These are phyloP conservation scores for Amaranthus cruentus DNA, from an alignment of 148 eudicot species.

Conservation along the genomic window DNA sequence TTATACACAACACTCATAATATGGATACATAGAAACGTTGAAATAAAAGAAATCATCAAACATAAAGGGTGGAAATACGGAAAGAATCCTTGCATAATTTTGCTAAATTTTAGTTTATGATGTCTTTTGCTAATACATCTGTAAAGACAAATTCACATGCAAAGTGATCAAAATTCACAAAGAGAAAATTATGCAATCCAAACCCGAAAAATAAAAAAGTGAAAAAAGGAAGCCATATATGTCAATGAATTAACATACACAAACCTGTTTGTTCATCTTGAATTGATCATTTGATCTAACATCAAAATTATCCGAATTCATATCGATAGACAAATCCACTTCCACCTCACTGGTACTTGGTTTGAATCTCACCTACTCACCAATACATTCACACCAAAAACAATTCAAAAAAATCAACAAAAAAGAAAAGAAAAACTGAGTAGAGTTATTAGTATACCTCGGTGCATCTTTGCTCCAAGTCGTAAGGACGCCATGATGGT, in stretches of 20 bases:
- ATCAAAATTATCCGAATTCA: conserved; percentile 49
- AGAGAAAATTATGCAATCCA: no score
- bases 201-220: no score
- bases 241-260: not conserved
- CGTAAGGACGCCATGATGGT: conserved; percentile 89
- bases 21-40: no score
- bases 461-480: conserved; percentile 62
- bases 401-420: not conserved
- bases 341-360: conserved; percentile 55
- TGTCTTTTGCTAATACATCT: not conserved
- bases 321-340: conserved; percentile 63
- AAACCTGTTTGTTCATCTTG: conserved; percentile 56
- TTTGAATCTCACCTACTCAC: conserved; percentile 64
- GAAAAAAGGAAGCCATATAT: no score
- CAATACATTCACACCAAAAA: conserved; percentile 2
- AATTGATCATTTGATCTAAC: conserved; percentile 19
- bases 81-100: not conserved
- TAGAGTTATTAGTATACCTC: conserved; percentile 37
- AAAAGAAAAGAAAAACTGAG: not conserved
- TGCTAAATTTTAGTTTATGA: not conserved
- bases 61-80: not conserved
- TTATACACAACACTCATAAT: no score
- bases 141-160: not conserved
- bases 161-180: no score
- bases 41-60: not conserved